Conservation (phyloP, 2,329 filamentous ascomycete species). For the Teratosphaeria viscida region DNA sequence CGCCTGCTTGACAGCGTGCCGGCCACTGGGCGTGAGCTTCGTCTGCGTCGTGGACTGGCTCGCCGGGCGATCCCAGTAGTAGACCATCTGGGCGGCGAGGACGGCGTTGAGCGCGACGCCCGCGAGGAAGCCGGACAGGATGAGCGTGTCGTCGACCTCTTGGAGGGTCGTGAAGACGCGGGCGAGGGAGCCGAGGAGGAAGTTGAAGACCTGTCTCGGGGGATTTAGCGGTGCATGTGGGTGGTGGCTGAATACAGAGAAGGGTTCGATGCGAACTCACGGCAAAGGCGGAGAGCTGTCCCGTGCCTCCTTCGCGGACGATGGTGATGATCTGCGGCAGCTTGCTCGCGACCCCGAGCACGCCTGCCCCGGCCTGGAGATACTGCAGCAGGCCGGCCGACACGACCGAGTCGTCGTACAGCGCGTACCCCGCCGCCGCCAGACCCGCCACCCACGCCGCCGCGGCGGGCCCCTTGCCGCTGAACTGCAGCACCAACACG, state of each 20-base stretch:
- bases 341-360: constrained; percentile 80
- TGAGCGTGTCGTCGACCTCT: constrained; percentile 93
- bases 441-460: constrained; percentile 70
- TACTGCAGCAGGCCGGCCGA: constrained; percentile 58
- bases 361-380: constrained; percentile 74
- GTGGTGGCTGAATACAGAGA: neutral
- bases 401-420: constrained; percentile 59
- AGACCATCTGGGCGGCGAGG: constrained; percentile 80
- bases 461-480: constrained; percentile 55
- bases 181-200: constrained; percentile 80
- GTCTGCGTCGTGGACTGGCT: constrained; percentile 28
- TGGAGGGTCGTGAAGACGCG: constrained; percentile 97
- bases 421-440: constrained; percentile 54
- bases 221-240: neutral
- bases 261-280: constrained; percentile 44
- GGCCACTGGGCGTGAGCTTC: constrained; percentile 30
- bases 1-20: constrained; percentile 17
- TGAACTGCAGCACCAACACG: constrained; percentile 75
- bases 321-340: constrained; percentile 85
- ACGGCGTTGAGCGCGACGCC: constrained; percentile 85
- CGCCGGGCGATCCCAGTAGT: constrained; percentile 73
- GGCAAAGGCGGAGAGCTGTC: constrained; percentile 91
- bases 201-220: constrained; percentile 80
- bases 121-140: constrained; percentile 87
- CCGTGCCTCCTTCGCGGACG: constrained; percentile 74